Evolutionary conservation across 768 basidiomycete genomes (phyloP).

Genomic region (Suillus lakei): DNA sequence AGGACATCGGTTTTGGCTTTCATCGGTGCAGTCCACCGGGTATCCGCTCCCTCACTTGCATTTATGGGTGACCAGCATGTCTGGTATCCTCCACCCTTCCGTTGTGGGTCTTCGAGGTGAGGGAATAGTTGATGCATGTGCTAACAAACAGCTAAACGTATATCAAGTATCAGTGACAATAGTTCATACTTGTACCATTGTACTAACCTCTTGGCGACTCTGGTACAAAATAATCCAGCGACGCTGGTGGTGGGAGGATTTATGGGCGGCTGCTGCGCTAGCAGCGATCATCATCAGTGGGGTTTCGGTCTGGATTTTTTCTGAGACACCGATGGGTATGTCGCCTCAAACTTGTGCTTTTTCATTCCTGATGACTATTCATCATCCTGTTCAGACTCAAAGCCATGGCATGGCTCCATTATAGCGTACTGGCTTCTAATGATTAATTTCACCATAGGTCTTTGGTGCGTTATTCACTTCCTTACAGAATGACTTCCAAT

Average conservation of each 20-base stretch:
- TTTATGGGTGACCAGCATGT: conserved; percentile 2
- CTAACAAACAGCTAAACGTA: not conserved
- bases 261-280: conserved; percentile 12
- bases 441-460: conserved; percentile 8
- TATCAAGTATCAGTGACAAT: conserved; percentile 5
- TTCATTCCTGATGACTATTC: not conserved
- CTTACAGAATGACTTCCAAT: not conserved
- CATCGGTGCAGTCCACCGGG: not conserved
- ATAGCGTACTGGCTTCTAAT: conserved; percentile 14
- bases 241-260: conserved; percentile 17
- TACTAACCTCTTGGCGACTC: conserved; percentile 11
- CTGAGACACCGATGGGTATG: conserved; percentile 5
- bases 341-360: not conserved
- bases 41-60: not conserved
- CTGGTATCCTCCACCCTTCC: not conserved
- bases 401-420: conserved; percentile 7
- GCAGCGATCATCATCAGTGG: conserved; percentile 2
- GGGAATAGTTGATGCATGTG: not conserved
- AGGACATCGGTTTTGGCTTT: not conserved
- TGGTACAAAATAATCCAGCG: conserved; percentile 11
- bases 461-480: conserved; percentile 12
- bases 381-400: not conserved
- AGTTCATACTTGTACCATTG: conserved; percentile 9
- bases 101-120: conserved; percentile 1
- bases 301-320: conserved; percentile 14